Conservation (phyloP, 2,329 filamentous ascomycete genomes). For the Scytalidium lignicola region DNA sequence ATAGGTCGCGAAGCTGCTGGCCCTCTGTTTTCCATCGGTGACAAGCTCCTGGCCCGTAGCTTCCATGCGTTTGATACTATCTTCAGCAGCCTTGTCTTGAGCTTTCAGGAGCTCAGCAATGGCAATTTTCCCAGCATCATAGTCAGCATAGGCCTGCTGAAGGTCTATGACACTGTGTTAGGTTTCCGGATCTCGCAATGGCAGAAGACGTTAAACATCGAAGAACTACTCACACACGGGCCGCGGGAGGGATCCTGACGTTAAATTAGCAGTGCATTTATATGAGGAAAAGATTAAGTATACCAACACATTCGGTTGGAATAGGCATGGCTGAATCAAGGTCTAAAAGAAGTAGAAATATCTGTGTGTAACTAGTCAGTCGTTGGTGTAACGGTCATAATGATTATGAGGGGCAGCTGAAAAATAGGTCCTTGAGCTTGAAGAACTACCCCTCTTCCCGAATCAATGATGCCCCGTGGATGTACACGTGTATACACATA, state of each 20-base stretch:
- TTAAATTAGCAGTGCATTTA: background rate
- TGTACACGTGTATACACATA: too few species aligned
- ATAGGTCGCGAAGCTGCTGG: conserved; percentile 28
- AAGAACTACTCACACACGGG: background rate
- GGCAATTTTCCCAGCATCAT: conserved; percentile 20
- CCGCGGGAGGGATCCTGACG: background rate
- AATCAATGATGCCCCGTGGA: too few species aligned
- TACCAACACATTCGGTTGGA: background rate
- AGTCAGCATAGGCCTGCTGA: conserved; percentile 24
- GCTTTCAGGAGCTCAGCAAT: conserved; percentile 20
- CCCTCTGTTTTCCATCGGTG: conserved; percentile 28
- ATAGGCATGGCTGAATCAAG: background rate
- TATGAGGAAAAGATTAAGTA: background rate
- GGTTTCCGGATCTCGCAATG: background rate
- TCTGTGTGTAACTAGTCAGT: too few species aligned
- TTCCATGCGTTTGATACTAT: conserved; percentile 23
- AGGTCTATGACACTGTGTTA: conserved; percentile 10
- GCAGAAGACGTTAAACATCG: background rate
- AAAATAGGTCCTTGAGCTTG: too few species aligned
- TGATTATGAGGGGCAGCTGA: too few species aligned
- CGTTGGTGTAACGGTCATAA: too few species aligned
- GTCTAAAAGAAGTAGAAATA: too few species aligned
- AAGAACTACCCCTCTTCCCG: too few species aligned
- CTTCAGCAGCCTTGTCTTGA: conserved; percentile 27
- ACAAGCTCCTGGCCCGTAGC: conserved; percentile 22